Conservation (phyloP, 2,329 filamentous ascomycete genomes). For the Colletotrichum lentis region DNA sequence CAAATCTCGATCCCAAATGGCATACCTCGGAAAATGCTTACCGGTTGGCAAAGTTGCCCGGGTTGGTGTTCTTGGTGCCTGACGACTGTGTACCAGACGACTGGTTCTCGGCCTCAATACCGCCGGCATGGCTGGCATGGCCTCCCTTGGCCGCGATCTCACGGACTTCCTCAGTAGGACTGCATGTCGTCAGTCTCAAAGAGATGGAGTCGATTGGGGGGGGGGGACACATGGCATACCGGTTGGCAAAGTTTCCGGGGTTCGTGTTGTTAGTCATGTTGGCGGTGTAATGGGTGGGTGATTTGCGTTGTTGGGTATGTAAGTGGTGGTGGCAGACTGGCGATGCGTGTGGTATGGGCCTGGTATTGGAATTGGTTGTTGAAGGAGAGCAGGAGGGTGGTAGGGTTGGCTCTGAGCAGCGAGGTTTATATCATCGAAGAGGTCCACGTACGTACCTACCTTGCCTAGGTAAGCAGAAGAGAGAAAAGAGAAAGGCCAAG, state of each 20-base stretch:
- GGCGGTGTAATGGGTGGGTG: not conserved
- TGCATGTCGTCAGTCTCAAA: not conserved
- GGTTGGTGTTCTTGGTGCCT: slow-evolving; percentile 20
- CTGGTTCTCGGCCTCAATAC: slow-evolving; percentile 25
- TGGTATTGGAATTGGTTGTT: not conserved
- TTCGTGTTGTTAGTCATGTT: slow-evolving; percentile 44
- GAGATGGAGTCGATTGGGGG: slow-evolving; percentile 41
- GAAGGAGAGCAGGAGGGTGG: not conserved
- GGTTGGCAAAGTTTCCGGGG: slow-evolving; percentile 40
- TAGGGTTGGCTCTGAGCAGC: not conserved
- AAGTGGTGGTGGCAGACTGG: not conserved
- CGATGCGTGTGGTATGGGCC: not conserved
- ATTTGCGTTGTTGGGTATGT: not conserved
- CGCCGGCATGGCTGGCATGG: slow-evolving; percentile 49
- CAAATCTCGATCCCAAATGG: not conserved
- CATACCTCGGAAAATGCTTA: not conserved
- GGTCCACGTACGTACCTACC: not conserved
- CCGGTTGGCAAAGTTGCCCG: slow-evolving; percentile 41
- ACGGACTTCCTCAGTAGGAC: not conserved
- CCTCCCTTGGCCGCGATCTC: slow-evolving; percentile 54
- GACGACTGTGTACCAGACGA: slow-evolving; percentile 5
- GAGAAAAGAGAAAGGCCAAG: not conserved
- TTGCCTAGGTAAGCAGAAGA: too few relatives aligned
- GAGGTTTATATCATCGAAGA: slow-evolving; percentile 9
- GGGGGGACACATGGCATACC: slow-evolving; percentile 48